Evolutionary conservation across 2,329 filamentous ascomycete species (phyloP).

Genomic region (Penicillium digitatum): DNA sequence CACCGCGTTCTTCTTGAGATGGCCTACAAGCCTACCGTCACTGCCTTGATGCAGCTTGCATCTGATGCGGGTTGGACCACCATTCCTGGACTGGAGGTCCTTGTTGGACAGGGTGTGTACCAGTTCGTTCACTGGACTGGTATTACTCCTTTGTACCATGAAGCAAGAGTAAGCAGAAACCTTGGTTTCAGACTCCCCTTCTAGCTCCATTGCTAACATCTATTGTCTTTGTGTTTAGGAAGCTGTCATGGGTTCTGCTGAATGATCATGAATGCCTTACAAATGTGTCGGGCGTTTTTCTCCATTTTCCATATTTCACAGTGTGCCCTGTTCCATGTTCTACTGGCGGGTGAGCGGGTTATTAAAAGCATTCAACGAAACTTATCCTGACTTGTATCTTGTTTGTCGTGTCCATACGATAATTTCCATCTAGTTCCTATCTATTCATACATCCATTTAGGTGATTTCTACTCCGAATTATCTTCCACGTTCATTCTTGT

Average conservation of each 20-base stretch:
- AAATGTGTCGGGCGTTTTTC: background rate
- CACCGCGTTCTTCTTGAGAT: slow-evolving; percentile 76
- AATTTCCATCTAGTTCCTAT: background rate
- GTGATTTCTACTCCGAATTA: slow-evolving; percentile 3
- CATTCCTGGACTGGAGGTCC: slow-evolving; percentile 81
- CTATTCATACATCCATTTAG: background rate
- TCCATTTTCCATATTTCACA: slow-evolving; percentile 1
- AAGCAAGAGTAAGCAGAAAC: slow-evolving; percentile 56
- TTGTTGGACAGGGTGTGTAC: slow-evolving; percentile 79
- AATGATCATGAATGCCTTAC: slow-evolving; percentile 8
- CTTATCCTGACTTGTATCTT: background rate
- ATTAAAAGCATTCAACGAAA: background rate
- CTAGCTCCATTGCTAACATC: background rate
- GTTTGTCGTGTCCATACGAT: background rate
- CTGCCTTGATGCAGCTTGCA: slow-evolving; percentile 79
- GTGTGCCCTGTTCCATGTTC: slow-evolving; percentile 2
- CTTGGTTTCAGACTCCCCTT: background rate
- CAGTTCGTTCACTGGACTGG: slow-evolving; percentile 47
- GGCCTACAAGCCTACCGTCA: slow-evolving; percentile 88
- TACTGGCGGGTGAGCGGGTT: background rate
- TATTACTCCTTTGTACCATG: slow-evolving; percentile 49
- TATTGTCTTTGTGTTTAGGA: slow-evolving; percentile 14
- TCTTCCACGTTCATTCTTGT: background rate
- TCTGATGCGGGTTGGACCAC: slow-evolving; percentile 73
- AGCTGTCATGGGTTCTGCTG: slow-evolving; percentile 26